Conservation (phyloP, 2,329 filamentous ascomycete species). For the Fusarium ambrosium region DNA sequence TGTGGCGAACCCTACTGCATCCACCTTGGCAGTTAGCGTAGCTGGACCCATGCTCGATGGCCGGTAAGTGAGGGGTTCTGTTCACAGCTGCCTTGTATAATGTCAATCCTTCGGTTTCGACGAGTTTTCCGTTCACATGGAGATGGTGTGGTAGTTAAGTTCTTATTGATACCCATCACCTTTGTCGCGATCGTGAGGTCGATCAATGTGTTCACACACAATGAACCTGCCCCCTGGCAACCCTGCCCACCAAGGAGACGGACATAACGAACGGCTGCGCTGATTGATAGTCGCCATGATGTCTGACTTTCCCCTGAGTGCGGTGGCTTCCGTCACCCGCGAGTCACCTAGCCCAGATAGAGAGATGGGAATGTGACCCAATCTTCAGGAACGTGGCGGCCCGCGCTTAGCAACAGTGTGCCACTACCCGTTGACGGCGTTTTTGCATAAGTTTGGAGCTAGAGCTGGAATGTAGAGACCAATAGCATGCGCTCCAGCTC, state of each 20-base stretch:
- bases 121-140: neutral
- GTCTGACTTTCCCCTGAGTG: neutral
- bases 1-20: neutral
- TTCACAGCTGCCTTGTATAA: neutral
- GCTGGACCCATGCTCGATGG: neutral
- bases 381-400: slow-evolving; percentile 4
- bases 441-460: neutral
- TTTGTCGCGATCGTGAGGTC: neutral
- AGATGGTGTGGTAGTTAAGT: neutral
- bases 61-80: neutral
- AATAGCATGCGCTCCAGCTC: neutral
- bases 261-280: neutral
- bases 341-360: neutral
- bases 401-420: neutral
- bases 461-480: slow-evolving; percentile 1
- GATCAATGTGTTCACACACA: neutral
- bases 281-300: neutral
- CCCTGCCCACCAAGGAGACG: neutral
- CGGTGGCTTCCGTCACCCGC: neutral
- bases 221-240: neutral
- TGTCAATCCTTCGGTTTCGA: neutral
- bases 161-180: neutral
- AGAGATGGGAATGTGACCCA: neutral
- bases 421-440: neutral
- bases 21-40: slow-evolving; percentile 5